A percentile compares a stretch with the other conserved stretches of the same genome.
Evolutionary conservation across 2,329 filamentous ascomycete species (phyloP).

Genomic region (Exophiala sideris): DNA sequence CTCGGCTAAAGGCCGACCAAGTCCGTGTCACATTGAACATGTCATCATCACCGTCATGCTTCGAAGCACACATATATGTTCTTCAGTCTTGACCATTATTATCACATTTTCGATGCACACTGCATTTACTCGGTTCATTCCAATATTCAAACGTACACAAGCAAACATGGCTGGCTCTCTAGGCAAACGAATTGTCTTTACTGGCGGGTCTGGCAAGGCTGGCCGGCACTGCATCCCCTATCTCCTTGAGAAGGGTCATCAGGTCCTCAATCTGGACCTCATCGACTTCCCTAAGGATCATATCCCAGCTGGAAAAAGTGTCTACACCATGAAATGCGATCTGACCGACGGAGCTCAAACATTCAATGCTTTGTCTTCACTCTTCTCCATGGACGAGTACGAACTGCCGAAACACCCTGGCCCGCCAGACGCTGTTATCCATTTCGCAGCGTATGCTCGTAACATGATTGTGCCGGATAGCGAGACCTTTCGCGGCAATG

Average conservation of each 20-base stretch:
- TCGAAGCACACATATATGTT: not conserved
- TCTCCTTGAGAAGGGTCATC: constrained; percentile 49
- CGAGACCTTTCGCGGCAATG: constrained; percentile 57
- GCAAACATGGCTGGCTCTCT: constrained; percentile 15
- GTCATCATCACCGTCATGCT: constrained; percentile 13
- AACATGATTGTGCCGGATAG: constrained; percentile 62
- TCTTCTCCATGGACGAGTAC: constrained; percentile 54
- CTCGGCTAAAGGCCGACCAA: constrained; percentile 13
- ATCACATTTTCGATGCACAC: not conserved
- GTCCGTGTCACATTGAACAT: constrained; percentile 2
- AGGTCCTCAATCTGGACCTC: constrained; percentile 57
- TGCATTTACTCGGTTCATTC: not conserved
- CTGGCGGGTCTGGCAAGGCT: constrained; percentile 56
- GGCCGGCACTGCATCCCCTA: constrained; percentile 55
- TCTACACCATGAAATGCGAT: constrained; percentile 56
- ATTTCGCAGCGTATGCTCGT: constrained; percentile 58
- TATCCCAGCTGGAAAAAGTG: constrained; percentile 39
- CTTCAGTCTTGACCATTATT: not conserved
- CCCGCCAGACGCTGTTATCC: constrained; percentile 59
- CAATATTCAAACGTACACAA: not conserved
- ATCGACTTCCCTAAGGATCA: constrained; percentile 36
- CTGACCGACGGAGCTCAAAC: constrained; percentile 55
- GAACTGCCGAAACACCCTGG: constrained; percentile 40
- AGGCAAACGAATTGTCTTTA: constrained; percentile 49
- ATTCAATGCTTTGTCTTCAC: constrained; percentile 55